These are phyloP conservation scores for Huntiella abstrusa DNA, from an alignment of 2,329 filamentous ascomycete genomes.

Conservation along the genomic window DNA sequence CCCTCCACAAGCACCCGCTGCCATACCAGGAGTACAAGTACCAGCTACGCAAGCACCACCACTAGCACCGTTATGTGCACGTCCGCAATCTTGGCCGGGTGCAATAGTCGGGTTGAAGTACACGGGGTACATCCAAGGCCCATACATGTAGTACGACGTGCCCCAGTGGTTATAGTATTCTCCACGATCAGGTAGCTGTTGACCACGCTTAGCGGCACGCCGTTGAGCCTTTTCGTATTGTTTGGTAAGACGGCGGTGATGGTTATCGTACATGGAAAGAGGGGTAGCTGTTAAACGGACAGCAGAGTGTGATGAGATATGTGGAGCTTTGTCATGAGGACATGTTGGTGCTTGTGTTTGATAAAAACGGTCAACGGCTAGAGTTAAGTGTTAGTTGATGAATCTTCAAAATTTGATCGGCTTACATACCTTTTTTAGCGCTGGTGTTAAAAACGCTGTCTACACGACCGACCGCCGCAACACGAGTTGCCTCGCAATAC, in stretches of 20 bases:
- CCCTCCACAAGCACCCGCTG: constrained; percentile 26
- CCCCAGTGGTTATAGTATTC: constrained; percentile 37
- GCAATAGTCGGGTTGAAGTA: constrained; percentile 28
- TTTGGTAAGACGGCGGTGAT: constrained; percentile 24
- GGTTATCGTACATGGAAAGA: constrained; percentile 9
- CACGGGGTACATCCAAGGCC: constrained; percentile 25
- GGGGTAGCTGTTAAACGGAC: constrained; percentile 21
- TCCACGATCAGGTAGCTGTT: constrained; percentile 27
- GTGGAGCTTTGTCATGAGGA: constrained; percentile 38
- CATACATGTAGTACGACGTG: constrained; percentile 30
- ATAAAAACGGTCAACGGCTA: constrained; percentile 20
- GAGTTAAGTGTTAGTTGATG: constrained; percentile 22
- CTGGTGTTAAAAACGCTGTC: constrained; percentile 21
- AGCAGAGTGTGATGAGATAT: constrained; percentile 58
- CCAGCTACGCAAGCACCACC: constrained; percentile 21
- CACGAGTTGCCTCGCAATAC: constrained; percentile 51
- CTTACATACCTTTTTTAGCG: constrained; percentile 11
- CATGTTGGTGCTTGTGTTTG: constrained; percentile 22
- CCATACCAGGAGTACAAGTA: constrained; percentile 28
- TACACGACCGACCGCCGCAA: background rate
- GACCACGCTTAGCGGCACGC: constrained; percentile 28
- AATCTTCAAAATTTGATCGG: too few relatives aligned
- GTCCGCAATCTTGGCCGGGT: constrained; percentile 24
- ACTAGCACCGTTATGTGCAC: constrained; percentile 5
- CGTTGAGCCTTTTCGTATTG: constrained; percentile 36